Evolutionary conservation across 257 asterid genomes (phyloP), one percentile per base, ranked within the genome.

Genomic region (Capsicum chinense): DNA sequence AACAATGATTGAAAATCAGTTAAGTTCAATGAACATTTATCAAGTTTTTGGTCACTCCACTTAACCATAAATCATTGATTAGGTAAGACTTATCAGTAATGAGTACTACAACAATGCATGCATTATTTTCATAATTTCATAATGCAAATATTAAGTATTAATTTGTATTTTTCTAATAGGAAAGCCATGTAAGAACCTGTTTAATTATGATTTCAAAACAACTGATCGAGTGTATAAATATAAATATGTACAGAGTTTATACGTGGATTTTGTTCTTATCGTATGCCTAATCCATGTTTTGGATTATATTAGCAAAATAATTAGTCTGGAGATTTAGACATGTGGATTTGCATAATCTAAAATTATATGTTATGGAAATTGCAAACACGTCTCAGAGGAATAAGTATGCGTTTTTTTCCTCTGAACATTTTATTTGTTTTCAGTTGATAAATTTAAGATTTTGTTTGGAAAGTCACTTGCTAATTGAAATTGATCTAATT

Each of bases 181-280:
- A 9, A 71, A 44, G n/a, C 57, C 57, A 71, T 44, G 79, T 71
- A 57, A 10, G 6, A 10, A 47, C 10, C 58, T n/a, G 5, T 47
- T 70, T n/a, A 68, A 68, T 67, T 37, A 67, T 50, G 12, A 37
- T 71, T 47, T n/a, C 79, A 19, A 47, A n/a, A 47, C 11, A 47
- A 47, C 35, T 4, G 44, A 39, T 39, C 39, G 26, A 47, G 58
- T 19, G 39, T n/a, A 14, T 26, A 5, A 64, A 64, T 64, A 62
- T 62, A 62, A 19, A 64, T 64, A 33, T 64, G 9, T 39, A 7
- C 19, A 8, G 11, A 71, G 42, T 71, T 71, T 47, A n/a, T n/a
- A 71, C n/a, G n/a, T 71, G 57, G 79, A 71, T 47, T 71, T 71
- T 71, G 37, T 47, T 71, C 47, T 71, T 16, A 47, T 71, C n/a